phyloP scores from a whole-genome alignment of 2,329 filamentous ascomycete species.

The Stemphylium vesicarium region DNA sequence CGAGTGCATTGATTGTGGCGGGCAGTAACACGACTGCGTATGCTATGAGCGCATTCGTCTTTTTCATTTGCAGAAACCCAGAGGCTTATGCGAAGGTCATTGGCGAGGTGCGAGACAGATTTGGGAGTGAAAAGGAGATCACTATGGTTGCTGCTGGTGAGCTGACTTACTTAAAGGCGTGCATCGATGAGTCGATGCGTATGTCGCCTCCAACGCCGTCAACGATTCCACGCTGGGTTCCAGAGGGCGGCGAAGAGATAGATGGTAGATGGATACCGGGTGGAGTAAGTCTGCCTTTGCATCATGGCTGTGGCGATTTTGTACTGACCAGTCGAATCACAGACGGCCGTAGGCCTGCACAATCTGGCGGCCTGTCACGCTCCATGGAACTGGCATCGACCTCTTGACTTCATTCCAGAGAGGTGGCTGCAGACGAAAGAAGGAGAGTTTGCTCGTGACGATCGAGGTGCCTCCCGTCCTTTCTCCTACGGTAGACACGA shows the following conservation, averaged over 20 bases:
- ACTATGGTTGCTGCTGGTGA: constrained; percentile 7
- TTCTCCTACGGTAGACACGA: constrained; percentile 8
- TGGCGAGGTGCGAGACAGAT: constrained; percentile 3
- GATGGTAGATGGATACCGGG: constrained; percentile 6
- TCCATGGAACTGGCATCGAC: constrained; percentile 6
- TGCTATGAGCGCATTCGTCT: constrained; percentile 4
- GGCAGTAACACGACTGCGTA: constrained; percentile 8
- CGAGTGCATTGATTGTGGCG: constrained; percentile 7
- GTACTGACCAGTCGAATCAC: not conserved
- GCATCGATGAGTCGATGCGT: constrained; percentile 5
- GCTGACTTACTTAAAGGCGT: constrained; percentile 2
- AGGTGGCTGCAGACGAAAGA: constrained; percentile 9
- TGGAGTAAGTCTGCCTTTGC: not conserved
- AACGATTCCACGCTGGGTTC: constrained; percentile 5
- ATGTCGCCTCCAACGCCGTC: constrained; percentile 5
- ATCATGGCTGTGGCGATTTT: not conserved
- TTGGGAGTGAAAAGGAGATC: constrained; percentile 1
- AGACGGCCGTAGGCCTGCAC: constrained; percentile 6
- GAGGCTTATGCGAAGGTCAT: not conserved
- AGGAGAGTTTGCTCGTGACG: not conserved
- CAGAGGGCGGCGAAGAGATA: constrained; percentile 6
- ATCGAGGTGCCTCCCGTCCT: constrained; percentile 5
- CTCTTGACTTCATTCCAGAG: constrained; percentile 6
- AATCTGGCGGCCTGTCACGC: constrained; percentile 4
- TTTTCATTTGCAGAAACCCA: constrained; percentile 2